Evolutionary conservation across 805 yeast species (phyloP).

Genomic region (Zygosaccharomyces lentus): DNA sequence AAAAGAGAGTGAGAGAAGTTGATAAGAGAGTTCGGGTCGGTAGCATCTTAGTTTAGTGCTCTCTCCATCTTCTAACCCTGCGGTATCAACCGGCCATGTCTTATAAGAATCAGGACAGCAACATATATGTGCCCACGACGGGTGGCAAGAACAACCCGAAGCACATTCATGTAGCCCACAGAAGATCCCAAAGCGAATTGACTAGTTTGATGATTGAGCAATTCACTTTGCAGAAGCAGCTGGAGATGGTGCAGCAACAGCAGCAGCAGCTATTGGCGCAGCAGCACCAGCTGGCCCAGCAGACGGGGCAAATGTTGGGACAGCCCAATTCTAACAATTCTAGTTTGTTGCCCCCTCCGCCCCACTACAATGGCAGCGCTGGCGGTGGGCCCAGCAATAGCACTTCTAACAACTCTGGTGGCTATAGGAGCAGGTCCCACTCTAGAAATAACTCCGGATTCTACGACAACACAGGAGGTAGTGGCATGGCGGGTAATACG

Average conservation of each 20-base stretch:
- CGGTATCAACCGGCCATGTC: constrained; percentile 1
- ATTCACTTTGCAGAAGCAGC: constrained; percentile 80
- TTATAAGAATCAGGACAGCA: constrained; percentile 17
- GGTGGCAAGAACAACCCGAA: constrained; percentile 45
- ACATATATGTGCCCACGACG: constrained; percentile 29
- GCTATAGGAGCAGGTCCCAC: constrained; percentile 34
- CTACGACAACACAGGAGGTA: constrained; percentile 21
- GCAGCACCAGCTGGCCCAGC: constrained; percentile 51
- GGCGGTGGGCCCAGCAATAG: constrained; percentile 1
- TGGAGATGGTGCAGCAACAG: constrained; percentile 87
- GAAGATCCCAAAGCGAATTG: constrained; percentile 92
- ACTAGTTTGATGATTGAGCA: constrained; percentile 92
- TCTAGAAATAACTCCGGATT: constrained; percentile 37
- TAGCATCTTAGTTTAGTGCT: neutral
- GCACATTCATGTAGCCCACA: constrained; percentile 88
- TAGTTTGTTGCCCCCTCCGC: constrained; percentile 23
- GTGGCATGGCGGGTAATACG: constrained; percentile 19
- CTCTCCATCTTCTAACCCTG: neutral
- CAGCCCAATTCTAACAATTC: constrained; percentile 13
- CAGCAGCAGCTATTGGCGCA: constrained; percentile 66
- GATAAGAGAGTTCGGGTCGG: neutral
- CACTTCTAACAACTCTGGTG: constrained; percentile 13
- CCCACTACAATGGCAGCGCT: constrained; percentile 22
- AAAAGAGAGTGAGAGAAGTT: neutral
- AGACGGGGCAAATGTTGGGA: constrained; percentile 42